Conservation (phyloP, 2,329 filamentous ascomycete species). For the Fusarium palustre region DNA sequence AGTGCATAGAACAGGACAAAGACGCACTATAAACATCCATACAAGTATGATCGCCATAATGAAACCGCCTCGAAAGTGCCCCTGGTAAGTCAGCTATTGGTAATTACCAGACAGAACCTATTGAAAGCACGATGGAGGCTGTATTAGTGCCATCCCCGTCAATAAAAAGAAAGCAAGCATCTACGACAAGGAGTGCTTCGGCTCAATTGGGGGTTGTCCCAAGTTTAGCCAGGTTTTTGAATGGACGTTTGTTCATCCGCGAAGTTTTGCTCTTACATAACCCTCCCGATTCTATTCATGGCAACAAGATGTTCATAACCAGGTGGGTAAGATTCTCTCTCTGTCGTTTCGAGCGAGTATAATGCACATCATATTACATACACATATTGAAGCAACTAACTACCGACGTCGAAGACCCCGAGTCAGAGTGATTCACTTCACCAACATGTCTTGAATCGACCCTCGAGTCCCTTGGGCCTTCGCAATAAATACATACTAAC, state of each 20-base stretch:
- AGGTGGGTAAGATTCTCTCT: background rate
- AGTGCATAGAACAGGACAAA: background rate
- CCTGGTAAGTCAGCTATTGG: slow-evolving; percentile 18
- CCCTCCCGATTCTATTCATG: slow-evolving; percentile 21
- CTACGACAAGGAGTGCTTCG: slow-evolving; percentile 9
- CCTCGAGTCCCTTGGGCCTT: background rate
- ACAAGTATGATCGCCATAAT: slow-evolving; percentile 36
- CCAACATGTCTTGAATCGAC: slow-evolving; percentile 1
- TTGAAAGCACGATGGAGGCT: slow-evolving; percentile 6
- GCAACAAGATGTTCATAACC: background rate
- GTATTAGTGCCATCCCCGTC: slow-evolving; percentile 14
- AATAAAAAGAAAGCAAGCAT: slow-evolving; percentile 16
- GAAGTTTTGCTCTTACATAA: slow-evolving; percentile 29
- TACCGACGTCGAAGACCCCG: slow-evolving; percentile 9
- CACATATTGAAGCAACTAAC: background rate
- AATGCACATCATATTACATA: background rate
- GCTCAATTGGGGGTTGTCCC: slow-evolving; percentile 4
- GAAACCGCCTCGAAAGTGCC: slow-evolving; percentile 16
- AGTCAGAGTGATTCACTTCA: slow-evolving; percentile 4
- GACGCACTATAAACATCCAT: slow-evolving; percentile 19
- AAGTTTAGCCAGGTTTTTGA: slow-evolving; percentile 15
- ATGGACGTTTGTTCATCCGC: slow-evolving; percentile 20
- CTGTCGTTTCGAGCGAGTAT: slow-evolving; percentile 1
- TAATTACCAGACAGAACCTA: slow-evolving; percentile 13
- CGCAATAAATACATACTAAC: background rate